Evolutionary conservation across 148 eudicot species (phyloP), one percentile per base, ranked within the genome.

Genomic region (Silene latifolia): DNA sequence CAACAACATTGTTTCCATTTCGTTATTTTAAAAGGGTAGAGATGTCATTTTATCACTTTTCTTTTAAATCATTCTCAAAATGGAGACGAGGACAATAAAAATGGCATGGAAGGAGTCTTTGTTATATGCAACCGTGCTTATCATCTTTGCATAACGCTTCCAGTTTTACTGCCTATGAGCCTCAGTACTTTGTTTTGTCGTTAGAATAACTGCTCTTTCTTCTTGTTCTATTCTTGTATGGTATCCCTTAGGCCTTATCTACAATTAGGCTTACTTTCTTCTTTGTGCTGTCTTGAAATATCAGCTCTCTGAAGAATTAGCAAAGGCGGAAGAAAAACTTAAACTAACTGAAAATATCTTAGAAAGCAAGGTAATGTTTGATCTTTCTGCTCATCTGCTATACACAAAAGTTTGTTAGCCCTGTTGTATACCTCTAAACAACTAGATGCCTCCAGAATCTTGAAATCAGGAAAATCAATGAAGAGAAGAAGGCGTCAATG

Each of bases 401-500:
- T 56, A 27, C 39, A 4, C 44, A 27, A 63, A 59, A 51, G 0
- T 59, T 51, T 15, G 29, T 79, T 19, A 7, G 25, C 48, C 29
- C 46, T 57, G 39, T n/a, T n/a, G n/a, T 62, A 14, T 67, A 24
- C 47, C 72, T 12, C 76, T 75, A 32, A 47, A 70, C 27, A 65
- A 47, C 21, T 58, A 14, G 69, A 23, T 21, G 76, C 54, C 74
- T 85, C 78, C 85, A 95, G 98, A 92, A 90, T 83, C 88, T 95
- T 59, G 98, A 95, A 77, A 81, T 89, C 13, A 95, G 85, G 81
- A 95, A 88, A 82, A 86, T 88, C 73, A 92, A 84, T 79, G 97
- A 95, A 74, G 97, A 95, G 88, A 95, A 92, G 77, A 95, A 87
- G 77, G 88, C 89, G 64, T 86, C 98, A 46, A 75, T 95, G 88